A percentile compares a stretch with the other conserved stretches of the same genome.
phyloP scores from a whole-genome alignment of 768 basidiomycete genomes.

The Serendipita sp. region DNA sequence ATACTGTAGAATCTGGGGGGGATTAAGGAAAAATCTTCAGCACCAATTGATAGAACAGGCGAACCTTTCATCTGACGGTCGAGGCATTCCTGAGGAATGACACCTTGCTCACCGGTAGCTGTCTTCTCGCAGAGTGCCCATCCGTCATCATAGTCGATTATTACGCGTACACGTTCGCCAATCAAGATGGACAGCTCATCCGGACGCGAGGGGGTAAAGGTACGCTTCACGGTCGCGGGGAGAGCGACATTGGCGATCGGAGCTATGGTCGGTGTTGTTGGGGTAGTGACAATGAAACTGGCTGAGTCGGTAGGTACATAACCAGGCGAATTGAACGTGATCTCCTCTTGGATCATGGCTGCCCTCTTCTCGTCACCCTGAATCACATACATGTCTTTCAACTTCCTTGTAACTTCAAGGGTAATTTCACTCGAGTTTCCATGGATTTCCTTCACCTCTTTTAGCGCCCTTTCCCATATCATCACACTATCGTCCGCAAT shows the following conservation, averaged over 20 bases:
- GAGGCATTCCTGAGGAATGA: too few relatives aligned
- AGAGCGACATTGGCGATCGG: too few relatives aligned
- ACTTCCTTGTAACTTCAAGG: not conserved
- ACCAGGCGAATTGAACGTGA: too few relatives aligned
- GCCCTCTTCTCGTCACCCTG: not conserved
- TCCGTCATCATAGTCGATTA: slow-evolving; percentile 48
- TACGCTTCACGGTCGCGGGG: slow-evolving; percentile 25
- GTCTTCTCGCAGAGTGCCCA: slow-evolving; percentile 48
- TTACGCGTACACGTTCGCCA: slow-evolving; percentile 37
- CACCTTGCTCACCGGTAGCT: not conserved
- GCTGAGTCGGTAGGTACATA: too few relatives aligned
- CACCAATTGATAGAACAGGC: too few relatives aligned
- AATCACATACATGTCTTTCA: not conserved
- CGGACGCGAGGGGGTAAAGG: slow-evolving; percentile 36
- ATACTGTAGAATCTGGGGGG: too few relatives aligned
- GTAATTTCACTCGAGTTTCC: not conserved
- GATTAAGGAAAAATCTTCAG: too few relatives aligned
- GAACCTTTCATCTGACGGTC: too few relatives aligned
- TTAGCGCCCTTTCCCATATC: not conserved
- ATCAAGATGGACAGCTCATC: slow-evolving; percentile 42
- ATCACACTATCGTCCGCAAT: not conserved
- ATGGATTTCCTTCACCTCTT: not conserved
- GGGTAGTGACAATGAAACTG: too few relatives aligned
- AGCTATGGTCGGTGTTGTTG: too few relatives aligned
- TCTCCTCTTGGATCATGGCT: not conserved